A percentile compares a stretch with the other conserved stretches of the same genome.
phyloP scores from a whole-genome alignment of 208 protist species.

The Leishmania tropica region DNA sequence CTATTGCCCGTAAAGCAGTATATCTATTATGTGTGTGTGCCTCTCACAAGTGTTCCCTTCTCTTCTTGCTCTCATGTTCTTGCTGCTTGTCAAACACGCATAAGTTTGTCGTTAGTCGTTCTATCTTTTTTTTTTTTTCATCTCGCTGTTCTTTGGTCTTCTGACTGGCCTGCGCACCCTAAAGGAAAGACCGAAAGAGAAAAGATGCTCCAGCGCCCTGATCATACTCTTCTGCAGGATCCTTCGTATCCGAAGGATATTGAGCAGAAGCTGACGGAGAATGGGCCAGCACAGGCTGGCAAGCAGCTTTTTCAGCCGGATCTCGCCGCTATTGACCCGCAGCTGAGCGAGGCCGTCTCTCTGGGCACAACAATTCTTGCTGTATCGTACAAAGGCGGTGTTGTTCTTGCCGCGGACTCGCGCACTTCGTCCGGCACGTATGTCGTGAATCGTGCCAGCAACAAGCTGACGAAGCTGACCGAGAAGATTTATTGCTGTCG shows the following conservation, averaged over 20 bases:
- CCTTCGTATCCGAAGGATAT: constrained; percentile 72
- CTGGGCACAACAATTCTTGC: constrained; percentile 98
- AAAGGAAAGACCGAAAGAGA: not conserved
- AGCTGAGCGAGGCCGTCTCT: constrained; percentile 84
- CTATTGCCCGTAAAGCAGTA: not conserved
- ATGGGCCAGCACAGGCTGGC: constrained; percentile 65
- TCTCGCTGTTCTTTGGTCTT: not conserved
- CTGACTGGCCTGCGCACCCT: not conserved
- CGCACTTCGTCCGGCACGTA: constrained; percentile 97
- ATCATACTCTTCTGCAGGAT: constrained; percentile 72
- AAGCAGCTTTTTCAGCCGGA: constrained; percentile 77
- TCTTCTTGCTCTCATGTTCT: not conserved
- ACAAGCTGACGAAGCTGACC: constrained; percentile 98
- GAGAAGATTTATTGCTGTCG: constrained; percentile 98
- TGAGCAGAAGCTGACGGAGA: constrained; percentile 45
- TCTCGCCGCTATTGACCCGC: constrained; percentile 78
- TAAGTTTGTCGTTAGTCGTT: not conserved
- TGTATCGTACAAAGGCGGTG: constrained; percentile 96
- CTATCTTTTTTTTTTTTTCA: constrained; percentile 8
- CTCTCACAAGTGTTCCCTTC: not conserved
- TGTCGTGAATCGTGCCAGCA: constrained; percentile 97
- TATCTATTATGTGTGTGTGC: not conserved
- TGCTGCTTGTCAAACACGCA: not conserved
- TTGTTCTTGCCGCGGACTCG: constrained; percentile 97
- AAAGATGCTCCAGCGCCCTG: constrained; percentile 76